A percentile compares a stretch with the other conserved stretches of the same genome.
Conservation (phyloP, 2,329 filamentous ascomycete species). For the Tolypocladium nubicola region DNA sequence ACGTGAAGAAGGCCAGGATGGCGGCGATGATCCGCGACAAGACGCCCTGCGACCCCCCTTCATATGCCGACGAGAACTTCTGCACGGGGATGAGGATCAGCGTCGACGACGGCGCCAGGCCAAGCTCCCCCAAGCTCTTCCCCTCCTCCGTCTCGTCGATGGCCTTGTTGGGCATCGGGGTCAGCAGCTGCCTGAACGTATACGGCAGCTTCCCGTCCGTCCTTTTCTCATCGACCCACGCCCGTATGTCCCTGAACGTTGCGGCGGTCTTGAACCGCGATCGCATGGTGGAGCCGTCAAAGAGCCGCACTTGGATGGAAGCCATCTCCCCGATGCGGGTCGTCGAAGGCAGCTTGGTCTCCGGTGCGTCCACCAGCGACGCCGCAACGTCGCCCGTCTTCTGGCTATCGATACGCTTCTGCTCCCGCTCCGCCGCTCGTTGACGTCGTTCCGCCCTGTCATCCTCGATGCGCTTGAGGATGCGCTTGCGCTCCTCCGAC, state of each 20-base stretch:
- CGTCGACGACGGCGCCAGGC: slow-evolving; percentile 68
- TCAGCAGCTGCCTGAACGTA: slow-evolving; percentile 73
- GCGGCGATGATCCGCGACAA: slow-evolving; percentile 18
- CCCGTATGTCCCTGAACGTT: slow-evolving; percentile 58
- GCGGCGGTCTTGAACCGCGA: slow-evolving; percentile 55
- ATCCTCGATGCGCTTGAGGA: slow-evolving; percentile 65
- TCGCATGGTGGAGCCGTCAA: slow-evolving; percentile 74
- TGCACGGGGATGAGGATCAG: slow-evolving; percentile 68
- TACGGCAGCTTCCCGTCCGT: slow-evolving; percentile 54
- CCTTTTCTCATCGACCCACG: slow-evolving; percentile 62
- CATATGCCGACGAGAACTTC: slow-evolving; percentile 31
- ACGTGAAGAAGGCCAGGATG: slow-evolving; percentile 23
- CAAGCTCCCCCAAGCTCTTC: slow-evolving; percentile 56
- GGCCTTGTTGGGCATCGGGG: slow-evolving; percentile 63
- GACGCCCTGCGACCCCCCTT: slow-evolving; percentile 13
- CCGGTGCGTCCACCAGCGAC: slow-evolving; percentile 18
- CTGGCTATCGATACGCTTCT: slow-evolving; percentile 20
- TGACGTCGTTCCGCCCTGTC: slow-evolving; percentile 61
- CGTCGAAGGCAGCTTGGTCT: slow-evolving; percentile 19
- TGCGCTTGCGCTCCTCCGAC: slow-evolving; percentile 57
- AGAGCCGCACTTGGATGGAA: slow-evolving; percentile 67
- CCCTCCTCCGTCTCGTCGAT: slow-evolving; percentile 69
- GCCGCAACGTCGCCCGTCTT: slow-evolving; percentile 18
- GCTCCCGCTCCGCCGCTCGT: slow-evolving; percentile 39
- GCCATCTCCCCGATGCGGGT: slow-evolving; percentile 19